These are phyloP conservation scores for Paracamarosporium sp. DNA, from an alignment of 2,329 filamentous ascomycete genomes.

Conservation along the genomic window DNA sequence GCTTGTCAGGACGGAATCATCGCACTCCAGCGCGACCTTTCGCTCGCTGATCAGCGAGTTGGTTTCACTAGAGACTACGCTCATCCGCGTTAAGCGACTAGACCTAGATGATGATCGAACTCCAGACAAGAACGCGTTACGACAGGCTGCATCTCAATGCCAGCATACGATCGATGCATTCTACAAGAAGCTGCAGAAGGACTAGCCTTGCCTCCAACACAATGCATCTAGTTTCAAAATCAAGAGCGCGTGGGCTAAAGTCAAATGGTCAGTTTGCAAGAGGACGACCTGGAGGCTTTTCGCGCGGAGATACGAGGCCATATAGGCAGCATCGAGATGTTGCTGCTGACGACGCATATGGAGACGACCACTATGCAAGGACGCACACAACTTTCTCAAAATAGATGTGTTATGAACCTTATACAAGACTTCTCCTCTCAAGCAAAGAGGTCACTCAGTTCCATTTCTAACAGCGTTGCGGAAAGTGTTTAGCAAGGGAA, in stretches of 20 bases:
- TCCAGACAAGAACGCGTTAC: constrained; percentile 26
- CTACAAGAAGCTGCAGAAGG: constrained; percentile 31
- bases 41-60: constrained; percentile 34
- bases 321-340: constrained; percentile 31
- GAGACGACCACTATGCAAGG: constrained; percentile 8
- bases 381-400: constrained; percentile 5
- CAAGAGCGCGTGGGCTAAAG: constrained; percentile 30
- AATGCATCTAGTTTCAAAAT: constrained; percentile 8
- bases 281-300: constrained; percentile 35
- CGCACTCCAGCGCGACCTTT: constrained; percentile 28
- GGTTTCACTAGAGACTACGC: constrained; percentile 28
- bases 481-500: constrained; percentile 15
- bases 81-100: constrained; percentile 31
- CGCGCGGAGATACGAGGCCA: constrained; percentile 30
- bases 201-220: constrained; percentile 29
- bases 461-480: not conserved
- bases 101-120: constrained; percentile 25
- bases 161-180: constrained; percentile 36
- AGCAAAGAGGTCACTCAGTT: constrained; percentile 19
- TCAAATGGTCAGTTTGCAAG: constrained; percentile 34
- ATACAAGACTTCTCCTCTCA: constrained; percentile 23
- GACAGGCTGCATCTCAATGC: constrained; percentile 28
- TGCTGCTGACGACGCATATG: constrained; percentile 33
- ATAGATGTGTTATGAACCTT: not conserved
- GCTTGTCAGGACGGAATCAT: constrained; percentile 30